These are phyloP conservation scores for Pseudocercospora fuligena DNA, from an alignment of 2,329 filamentous ascomycete species.

Conservation along the genomic window DNA sequence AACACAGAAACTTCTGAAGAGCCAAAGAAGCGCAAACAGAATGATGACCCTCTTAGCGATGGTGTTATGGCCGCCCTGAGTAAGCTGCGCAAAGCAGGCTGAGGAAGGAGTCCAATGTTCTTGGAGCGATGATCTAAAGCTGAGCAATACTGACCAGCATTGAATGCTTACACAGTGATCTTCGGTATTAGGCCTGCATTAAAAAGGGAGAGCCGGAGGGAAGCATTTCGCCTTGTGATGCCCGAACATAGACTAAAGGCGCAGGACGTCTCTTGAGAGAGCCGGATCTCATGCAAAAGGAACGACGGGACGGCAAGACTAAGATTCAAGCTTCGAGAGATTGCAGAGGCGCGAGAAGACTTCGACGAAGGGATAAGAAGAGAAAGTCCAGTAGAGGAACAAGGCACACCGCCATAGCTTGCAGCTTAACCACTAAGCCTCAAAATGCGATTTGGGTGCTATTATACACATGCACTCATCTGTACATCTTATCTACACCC, in stretches of 20 bases:
- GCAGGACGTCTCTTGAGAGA: not conserved
- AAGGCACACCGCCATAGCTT: not conserved
- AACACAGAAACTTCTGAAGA: conserved; percentile 5
- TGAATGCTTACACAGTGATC: not conserved
- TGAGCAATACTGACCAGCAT: not conserved
- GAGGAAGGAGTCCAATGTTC: not conserved
- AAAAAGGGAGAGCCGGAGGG: not conserved
- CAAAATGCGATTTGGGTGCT: not conserved
- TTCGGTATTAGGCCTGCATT: not conserved
- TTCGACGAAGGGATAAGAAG: no score
- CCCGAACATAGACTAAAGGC: not conserved
- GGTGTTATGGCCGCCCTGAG: conserved; percentile 64
- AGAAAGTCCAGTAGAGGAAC: not conserved
- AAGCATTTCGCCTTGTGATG: not conserved
- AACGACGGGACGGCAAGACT: not conserved
- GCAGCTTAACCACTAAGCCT: not conserved
- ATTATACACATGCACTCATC: not conserved
- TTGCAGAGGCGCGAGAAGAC: no score
- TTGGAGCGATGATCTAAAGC: not conserved
- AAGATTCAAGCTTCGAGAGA: not conserved
- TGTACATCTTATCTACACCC: conserved; percentile 55
- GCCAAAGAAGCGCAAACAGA: conserved; percentile 43
- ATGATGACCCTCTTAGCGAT: conserved; percentile 57
- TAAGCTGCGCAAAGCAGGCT: conserved; percentile 52
- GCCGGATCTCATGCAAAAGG: not conserved